phyloP scores from a whole-genome alignment of 805 yeast species.

The Wickerhamiella qilinensis region DNA sequence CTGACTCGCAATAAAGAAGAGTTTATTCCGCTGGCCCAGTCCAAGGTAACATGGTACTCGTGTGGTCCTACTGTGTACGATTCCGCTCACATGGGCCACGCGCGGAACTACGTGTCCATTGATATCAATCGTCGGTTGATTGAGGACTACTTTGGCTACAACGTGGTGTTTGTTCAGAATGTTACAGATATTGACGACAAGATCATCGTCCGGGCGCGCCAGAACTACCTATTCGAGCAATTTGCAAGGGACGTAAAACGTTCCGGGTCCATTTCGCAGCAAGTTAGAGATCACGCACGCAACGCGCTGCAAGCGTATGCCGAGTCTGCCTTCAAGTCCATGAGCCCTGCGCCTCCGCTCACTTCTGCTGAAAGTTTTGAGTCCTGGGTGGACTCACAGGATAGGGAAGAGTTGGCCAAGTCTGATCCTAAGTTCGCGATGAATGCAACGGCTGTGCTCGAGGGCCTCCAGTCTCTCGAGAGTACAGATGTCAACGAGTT shows the following conservation, averaged over 20 bases:
- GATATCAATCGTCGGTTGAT: slow-evolving; percentile 84
- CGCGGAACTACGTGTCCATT: slow-evolving; percentile 86
- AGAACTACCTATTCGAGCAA: slow-evolving; percentile 59
- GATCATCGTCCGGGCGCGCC: slow-evolving; percentile 88
- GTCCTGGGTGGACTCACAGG: slow-evolving; percentile 35
- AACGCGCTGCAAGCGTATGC: slow-evolving; percentile 27
- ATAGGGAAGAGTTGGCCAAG: slow-evolving; percentile 33
- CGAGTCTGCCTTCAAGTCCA: slow-evolving; percentile 36
- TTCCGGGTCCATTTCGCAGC: slow-evolving; percentile 24
- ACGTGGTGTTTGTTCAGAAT: slow-evolving; percentile 78
- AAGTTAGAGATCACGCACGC: slow-evolving; percentile 17
- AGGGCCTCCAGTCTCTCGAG: slow-evolving; percentile 32
- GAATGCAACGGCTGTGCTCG: slow-evolving; percentile 49
- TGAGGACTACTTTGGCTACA: slow-evolving; percentile 83
- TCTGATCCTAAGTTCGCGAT: slow-evolving; percentile 74
- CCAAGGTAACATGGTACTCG: slow-evolving; percentile 77
- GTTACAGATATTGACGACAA: slow-evolving; percentile 99
- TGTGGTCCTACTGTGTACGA: slow-evolving; percentile 99
- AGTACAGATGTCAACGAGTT: slow-evolving; percentile 20
- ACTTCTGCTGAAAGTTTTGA: slow-evolving; percentile 25
- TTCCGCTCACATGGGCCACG: slow-evolving; percentile 96
- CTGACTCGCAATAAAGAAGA: slow-evolving; percentile 66
- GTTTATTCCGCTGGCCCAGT: slow-evolving; percentile 50
- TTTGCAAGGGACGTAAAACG: slow-evolving; percentile 25
- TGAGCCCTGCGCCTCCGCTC: slow-evolving; percentile 29